Evolutionary conservation across 192 early-diverging fungal species (phyloP), one percentile per base, ranked within the genome.

Genomic region (Backusella macrospora): DNA sequence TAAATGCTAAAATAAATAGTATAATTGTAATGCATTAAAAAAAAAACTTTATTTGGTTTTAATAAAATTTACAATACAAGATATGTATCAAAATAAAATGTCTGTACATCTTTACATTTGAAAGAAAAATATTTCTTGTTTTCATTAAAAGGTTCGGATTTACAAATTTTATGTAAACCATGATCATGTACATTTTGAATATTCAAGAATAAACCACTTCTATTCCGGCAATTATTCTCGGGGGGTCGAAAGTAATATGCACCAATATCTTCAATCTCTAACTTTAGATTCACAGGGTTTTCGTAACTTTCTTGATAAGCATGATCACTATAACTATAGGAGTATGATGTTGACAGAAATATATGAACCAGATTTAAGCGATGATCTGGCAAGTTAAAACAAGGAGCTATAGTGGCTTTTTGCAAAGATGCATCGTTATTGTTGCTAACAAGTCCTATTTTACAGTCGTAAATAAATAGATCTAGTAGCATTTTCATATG

Each of bases 51-150:
- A n/a, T n/a, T n/a, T n/a, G n/a, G n/a, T n/a, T n/a, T n/a, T 34
- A 34, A 34, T 34, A 34, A 34, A 34, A 43, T 23, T 59, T 59
- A 59, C 12, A 59, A 23, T 23, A 59, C 26, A 23, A 59, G 52
- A 59, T 59, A 26, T 59, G 21, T 59, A 59, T 59, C 12, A 59
- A 59, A 59, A 59, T 59, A 59, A 2, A 59, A 26, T 23, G 52
- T 59, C 10, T 59, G 52, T 59, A 59, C 52, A 26, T 59, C 21
- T 59, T 59, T 59, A 23, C 52, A 59, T 10, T 59, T 59, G 52
- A 59, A 59, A 59, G 21, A 4, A 59, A 59, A 59, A 26, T 59
- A 59, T 12, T 59, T 59, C 21, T 59, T 59, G 26, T 59, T 59
- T 59, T 59, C 52, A 59, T 59, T 59, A 12, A 59, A 59, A 0